Percentiles rank a stretch among this genome's conserved stretches.
These are phyloP conservation scores for Aspergillus incahuasiensis DNA, from an alignment of 495 filamentous ascomycete genomes.

Conservation along the genomic window DNA sequence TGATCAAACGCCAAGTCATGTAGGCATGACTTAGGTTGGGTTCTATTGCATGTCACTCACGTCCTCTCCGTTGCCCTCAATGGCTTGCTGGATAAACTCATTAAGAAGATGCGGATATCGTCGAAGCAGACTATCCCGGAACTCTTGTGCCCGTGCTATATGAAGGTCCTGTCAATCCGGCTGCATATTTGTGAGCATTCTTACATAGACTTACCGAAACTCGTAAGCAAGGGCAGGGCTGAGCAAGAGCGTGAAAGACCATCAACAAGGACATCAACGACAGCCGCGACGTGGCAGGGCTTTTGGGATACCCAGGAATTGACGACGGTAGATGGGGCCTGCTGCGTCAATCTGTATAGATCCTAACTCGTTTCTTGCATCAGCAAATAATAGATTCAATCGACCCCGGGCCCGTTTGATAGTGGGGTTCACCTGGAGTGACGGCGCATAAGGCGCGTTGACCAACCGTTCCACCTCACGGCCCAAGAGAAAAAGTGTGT, in stretches of 20 bases:
- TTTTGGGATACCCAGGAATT: constrained; percentile 41
- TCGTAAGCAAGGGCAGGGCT: constrained; percentile 34
- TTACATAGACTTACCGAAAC: constrained; percentile 32
- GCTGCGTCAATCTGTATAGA: constrained; percentile 29
- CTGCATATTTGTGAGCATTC: neutral
- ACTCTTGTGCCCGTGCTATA: constrained; percentile 24
- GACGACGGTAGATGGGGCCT: constrained; percentile 16
- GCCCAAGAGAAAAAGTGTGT: constrained; percentile 14
- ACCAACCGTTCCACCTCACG: constrained; percentile 40
- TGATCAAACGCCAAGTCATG: neutral
- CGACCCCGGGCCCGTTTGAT: neutral
- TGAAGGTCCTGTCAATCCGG: neutral
- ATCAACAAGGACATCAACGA: constrained; percentile 43
- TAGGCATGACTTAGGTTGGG: neutral
- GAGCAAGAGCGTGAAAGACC: constrained; percentile 38
- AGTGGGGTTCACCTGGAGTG: constrained; percentile 33
- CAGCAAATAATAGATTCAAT: neutral
- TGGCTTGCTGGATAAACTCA: constrained; percentile 33
- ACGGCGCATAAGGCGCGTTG: constrained; percentile 38
- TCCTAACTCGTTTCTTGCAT: constrained; percentile 26
- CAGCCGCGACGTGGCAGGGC: constrained; percentile 39
- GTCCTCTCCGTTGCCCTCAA: constrained; percentile 27
- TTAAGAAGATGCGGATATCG: constrained; percentile 41
- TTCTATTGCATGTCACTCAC: constrained; percentile 23
- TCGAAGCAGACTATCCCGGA: constrained; percentile 39